Conservation (phyloP, 2,329 filamentous ascomycete genomes). For the Neonectria neomacrospora region DNA sequence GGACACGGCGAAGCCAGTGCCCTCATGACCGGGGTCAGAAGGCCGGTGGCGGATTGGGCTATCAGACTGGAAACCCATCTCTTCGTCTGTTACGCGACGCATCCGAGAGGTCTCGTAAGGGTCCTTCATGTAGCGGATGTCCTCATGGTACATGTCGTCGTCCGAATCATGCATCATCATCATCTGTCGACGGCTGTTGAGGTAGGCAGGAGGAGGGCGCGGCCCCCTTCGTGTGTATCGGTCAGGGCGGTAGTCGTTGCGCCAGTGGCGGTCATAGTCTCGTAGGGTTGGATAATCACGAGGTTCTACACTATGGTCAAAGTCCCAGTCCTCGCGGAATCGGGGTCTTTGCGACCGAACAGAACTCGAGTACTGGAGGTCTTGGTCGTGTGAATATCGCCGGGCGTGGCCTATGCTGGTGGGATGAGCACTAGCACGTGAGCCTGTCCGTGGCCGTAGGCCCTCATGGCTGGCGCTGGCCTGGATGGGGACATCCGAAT, state of each 20-base stretch:
- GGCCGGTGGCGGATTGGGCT: slow-evolving; percentile 23
- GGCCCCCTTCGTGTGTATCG: slow-evolving; percentile 39
- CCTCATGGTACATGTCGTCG: slow-evolving; percentile 39
- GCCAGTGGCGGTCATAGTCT: slow-evolving; percentile 44
- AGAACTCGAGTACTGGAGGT: slow-evolving; percentile 38
- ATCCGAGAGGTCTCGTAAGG: slow-evolving; percentile 28
- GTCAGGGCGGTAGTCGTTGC: slow-evolving; percentile 36
- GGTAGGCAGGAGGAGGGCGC: slow-evolving; percentile 41
- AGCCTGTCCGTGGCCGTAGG: slow-evolving; percentile 32
- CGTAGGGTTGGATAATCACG: slow-evolving; percentile 35
- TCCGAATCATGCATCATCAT: slow-evolving; percentile 40
- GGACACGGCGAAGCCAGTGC: slow-evolving; percentile 32
- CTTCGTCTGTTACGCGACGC: slow-evolving; percentile 39
- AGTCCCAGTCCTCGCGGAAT: slow-evolving; percentile 41
- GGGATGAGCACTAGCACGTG: slow-evolving; percentile 32
- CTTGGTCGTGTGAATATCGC: slow-evolving; percentile 37
- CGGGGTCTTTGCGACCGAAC: slow-evolving; percentile 38
- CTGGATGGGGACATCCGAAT: slow-evolving; percentile 38
- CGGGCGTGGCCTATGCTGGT: slow-evolving; percentile 25
- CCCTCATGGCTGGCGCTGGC: slow-evolving; percentile 35
- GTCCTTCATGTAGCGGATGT: slow-evolving; percentile 32
- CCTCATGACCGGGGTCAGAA: slow-evolving; percentile 28
- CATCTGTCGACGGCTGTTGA: slow-evolving; percentile 35
- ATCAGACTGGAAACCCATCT: slow-evolving; percentile 33
- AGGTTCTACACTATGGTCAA: slow-evolving; percentile 29